Conservation (phyloP, 1,284 basidiomycete species). For the Phenoliferia sp. region DNA sequence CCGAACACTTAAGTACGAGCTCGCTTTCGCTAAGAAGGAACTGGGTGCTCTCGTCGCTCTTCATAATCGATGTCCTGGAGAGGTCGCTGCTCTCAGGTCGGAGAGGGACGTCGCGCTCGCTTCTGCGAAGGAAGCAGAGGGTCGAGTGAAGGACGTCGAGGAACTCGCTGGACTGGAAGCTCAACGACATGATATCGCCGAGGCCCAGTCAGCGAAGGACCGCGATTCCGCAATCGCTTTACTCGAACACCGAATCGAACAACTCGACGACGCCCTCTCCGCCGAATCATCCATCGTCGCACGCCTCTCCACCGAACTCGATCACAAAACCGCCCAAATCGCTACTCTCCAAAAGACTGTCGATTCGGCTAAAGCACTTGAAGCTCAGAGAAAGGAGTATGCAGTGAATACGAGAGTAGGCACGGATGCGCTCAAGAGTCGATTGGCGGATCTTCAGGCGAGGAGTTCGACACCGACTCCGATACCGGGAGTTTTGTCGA, state of each 20-base stretch:
- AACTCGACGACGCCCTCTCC: conserved; percentile 1
- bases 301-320: background rate
- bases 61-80: background rate
- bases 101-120: conserved; percentile 15
- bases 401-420: conserved; percentile 10
- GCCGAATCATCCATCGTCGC: background rate
- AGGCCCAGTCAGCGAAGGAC: conserved; percentile 2
- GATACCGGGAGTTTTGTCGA: background rate
- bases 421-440: conserved; percentile 15
- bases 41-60: conserved; percentile 4
- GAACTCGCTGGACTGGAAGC: conserved; percentile 6
- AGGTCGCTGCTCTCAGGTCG: background rate
- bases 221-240: conserved; percentile 7
- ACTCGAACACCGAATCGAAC: conserved; percentile 8
- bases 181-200: background rate
- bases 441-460: conserved; percentile 8
- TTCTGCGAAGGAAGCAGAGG: conserved; percentile 6
- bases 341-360: conserved; percentile 3
- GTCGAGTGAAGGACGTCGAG: conserved; percentile 15
- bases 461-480: background rate
- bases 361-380: conserved; percentile 7
- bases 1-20: conserved; percentile 7
- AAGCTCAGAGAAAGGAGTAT: conserved; percentile 6
- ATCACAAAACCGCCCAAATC: background rate
- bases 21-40: conserved; percentile 11